phyloP scores from a whole-genome alignment of 164 flowering plant genomes.

The Aristolochia californica region DNA sequence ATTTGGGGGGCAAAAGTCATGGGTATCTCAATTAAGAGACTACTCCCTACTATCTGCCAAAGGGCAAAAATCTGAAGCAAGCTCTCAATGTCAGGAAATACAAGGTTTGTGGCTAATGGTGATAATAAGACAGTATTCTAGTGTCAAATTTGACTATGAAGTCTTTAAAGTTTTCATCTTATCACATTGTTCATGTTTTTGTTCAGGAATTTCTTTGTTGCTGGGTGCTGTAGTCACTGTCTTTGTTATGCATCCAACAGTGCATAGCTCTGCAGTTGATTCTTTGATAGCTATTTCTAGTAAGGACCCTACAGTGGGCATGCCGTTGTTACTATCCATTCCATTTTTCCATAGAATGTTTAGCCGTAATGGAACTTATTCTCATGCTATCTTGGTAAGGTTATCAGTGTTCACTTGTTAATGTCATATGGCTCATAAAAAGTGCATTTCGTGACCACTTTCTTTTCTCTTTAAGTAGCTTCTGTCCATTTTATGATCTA shows the following conservation, averaged over 20 bases:
- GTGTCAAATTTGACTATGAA: background rate
- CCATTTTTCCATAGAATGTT: slow-evolving; percentile 51
- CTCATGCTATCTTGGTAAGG: slow-evolving; percentile 44
- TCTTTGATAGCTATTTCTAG: slow-evolving; percentile 42
- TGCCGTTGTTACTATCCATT: slow-evolving; percentile 47
- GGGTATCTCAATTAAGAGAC: slow-evolving; percentile 46
- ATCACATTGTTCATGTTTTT: slow-evolving; percentile 9
- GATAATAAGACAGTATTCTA: no score
- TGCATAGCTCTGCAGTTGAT: slow-evolving; percentile 48
- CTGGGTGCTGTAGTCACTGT: slow-evolving; percentile 43
- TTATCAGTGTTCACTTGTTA: background rate
- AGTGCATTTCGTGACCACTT: background rate
- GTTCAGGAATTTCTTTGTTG: slow-evolving; percentile 49
- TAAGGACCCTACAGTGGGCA: slow-evolving; percentile 61
- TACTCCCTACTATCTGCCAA: slow-evolving; percentile 26
- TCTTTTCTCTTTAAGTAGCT: background rate
- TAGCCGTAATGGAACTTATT: slow-evolving; percentile 19
- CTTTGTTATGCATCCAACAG: slow-evolving; percentile 47
- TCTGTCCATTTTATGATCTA: background rate
- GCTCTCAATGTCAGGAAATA: slow-evolving; percentile 26
- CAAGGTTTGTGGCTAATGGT: slow-evolving; percentile 23
- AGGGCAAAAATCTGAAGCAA: slow-evolving; percentile 31
- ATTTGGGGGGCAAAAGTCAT: slow-evolving; percentile 20
- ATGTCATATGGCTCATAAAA: background rate
- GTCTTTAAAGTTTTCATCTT: background rate